Base-by-base conservation (phyloP, 2,329 filamentous ascomycete species). In the Rhexocercosporidium sp. region DNA sequence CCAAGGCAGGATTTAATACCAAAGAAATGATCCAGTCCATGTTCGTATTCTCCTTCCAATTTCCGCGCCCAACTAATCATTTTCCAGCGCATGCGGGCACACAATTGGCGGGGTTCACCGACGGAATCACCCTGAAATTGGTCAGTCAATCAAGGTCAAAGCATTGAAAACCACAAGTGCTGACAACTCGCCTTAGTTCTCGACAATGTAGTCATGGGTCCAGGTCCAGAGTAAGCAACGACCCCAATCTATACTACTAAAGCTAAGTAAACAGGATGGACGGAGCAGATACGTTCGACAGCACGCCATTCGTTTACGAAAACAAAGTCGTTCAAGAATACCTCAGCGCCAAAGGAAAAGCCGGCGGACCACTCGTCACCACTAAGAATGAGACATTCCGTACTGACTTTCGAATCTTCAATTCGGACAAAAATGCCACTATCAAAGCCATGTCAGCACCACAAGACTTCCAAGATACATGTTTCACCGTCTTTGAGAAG, bases 1-100 rank as follows among this genome's bases (percentile, higher is more conserved):
- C 66, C 2, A 69, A 54, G 18, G 72, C 71, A 25, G 71, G 73
- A 1, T 75, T 75, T 44, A 71, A 59, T 37, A 59, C 70, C n/a
- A 51, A 53, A 1, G 73, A 75, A n/a, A 69, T 67, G 22, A 74
- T 75, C 56, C 47, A 63, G 37, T 51, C 66, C 3, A 62, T 68
- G 70, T 71, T 31, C 27, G 70, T 67, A 16, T n/a, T 8, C 31
- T n/a, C n/a, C 51, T 3, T n/a, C 8, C 51, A 6, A 4, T 31
- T 44, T 57, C 22, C 27, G 14, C 4, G 25, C 8, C 22, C 22
- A 16, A 20, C 61, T 64, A 54, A 64, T 16, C 20, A 7, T 14
- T 37, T 2, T 16, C 1, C 16, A 69, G 64, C 4, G 67, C 65
- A 8, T 69, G 67, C 39, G 67, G 67, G 16, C 67, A 67, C 34